Evolutionary conservation across 139 green algal genomes (phyloP).

Genomic region (Gonium pectorale): DNA sequence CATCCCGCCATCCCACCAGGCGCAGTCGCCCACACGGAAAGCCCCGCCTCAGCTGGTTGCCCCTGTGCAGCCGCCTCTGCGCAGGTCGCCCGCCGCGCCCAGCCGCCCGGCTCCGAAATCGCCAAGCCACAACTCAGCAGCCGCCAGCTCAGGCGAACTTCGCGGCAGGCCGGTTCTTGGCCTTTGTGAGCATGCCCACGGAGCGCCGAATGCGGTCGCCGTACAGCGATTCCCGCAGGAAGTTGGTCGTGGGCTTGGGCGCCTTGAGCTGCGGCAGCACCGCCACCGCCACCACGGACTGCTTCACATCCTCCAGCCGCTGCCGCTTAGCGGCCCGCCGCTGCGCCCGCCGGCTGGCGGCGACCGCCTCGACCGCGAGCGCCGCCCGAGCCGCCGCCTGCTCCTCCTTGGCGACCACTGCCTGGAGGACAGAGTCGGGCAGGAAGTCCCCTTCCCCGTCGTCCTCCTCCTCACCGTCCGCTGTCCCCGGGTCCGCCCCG

Average conservation of each 20-base stretch:
- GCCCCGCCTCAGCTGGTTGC: no score
- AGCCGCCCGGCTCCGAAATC: neutral
- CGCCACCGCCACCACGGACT: conserved; percentile 18
- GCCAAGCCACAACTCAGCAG: neutral
- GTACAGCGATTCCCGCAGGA: conserved; percentile 30
- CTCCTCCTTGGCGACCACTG: neutral
- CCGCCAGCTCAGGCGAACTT: conserved; percentile 37
- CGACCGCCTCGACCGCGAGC: neutral
- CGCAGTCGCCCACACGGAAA: no score
- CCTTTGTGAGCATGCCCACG: neutral
- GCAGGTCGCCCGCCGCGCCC: no score
- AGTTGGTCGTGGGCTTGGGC: neutral
- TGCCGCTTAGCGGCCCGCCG: conserved; percentile 10
- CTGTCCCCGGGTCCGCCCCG: neutral
- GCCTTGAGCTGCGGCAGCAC: conserved; percentile 9
- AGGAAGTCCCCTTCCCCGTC: conserved; percentile 13
- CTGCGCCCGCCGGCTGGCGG: neutral
- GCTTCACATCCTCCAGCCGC: neutral
- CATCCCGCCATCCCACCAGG: no score
- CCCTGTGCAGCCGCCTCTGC: no score
- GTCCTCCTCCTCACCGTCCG: neutral
- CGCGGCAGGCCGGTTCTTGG: neutral
- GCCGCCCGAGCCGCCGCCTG: conserved; percentile 7
- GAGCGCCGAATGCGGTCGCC: conserved; percentile 13
- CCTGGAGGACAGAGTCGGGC: conserved; percentile 19